These are phyloP conservation scores for Fusarium penzigii DNA, from an alignment of 2,329 filamentous ascomycete species.

Conservation along the genomic window DNA sequence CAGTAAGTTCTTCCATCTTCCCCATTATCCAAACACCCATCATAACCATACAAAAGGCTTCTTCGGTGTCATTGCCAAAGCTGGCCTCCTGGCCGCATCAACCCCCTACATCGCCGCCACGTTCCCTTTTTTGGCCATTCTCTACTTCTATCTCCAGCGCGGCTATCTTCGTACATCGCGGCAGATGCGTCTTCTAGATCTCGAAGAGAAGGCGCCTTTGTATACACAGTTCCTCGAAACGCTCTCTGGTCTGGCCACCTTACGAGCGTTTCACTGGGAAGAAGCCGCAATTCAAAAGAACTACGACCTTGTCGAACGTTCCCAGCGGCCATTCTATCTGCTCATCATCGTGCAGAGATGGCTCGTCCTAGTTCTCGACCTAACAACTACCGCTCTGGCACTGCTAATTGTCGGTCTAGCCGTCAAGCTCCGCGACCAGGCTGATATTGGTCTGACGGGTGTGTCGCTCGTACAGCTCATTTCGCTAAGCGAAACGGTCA, in stretches of 20 bases:
- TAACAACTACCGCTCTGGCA: constrained; percentile 49
- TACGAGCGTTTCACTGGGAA: constrained; percentile 56
- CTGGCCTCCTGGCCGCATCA: constrained; percentile 25
- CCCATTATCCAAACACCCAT: background rate
- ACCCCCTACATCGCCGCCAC: constrained; percentile 39
- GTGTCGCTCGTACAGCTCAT: constrained; percentile 35
- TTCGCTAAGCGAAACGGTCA: constrained; percentile 36
- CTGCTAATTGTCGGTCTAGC: constrained; percentile 49
- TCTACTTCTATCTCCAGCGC: constrained; percentile 45
- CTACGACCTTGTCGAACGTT: constrained; percentile 49
- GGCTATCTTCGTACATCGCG: constrained; percentile 45
- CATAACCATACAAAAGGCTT: constrained; percentile 30
- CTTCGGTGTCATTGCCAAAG: constrained; percentile 30
- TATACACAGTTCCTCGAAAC: constrained; percentile 48
- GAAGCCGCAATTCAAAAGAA: constrained; percentile 43
- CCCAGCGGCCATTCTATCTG: constrained; percentile 59
- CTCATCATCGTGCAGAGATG: constrained; percentile 59
- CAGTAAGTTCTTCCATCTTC: constrained; percentile 32
- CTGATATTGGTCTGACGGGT: constrained; percentile 35
- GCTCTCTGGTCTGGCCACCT: constrained; percentile 47
- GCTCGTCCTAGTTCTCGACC: constrained; percentile 52
- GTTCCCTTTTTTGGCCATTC: constrained; percentile 43
- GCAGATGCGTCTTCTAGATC: constrained; percentile 43
- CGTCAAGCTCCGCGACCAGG: constrained; percentile 32
- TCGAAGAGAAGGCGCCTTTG: constrained; percentile 43